Percentiles rank a stretch among this genome's conserved stretches.
Evolutionary conservation across 2,329 filamentous ascomycete species (phyloP).

Genomic region (Colletotrichum trifolii): DNA sequence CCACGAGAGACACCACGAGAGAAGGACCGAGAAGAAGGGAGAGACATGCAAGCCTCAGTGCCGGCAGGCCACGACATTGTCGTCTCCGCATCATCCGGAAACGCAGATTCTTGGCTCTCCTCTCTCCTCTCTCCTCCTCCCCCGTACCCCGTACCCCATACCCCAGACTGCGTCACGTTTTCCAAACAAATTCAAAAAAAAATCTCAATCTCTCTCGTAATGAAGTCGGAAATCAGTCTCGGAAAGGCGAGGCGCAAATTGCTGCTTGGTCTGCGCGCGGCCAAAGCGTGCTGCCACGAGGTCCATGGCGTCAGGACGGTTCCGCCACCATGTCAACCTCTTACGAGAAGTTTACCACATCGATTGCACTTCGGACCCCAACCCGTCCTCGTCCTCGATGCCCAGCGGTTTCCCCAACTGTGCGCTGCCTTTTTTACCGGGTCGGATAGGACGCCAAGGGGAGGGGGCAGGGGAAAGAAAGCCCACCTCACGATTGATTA

Average conservation of each 20-base stretch:
- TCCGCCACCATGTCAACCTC: conserved; percentile 19
- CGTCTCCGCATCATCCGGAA: conserved; percentile 8
- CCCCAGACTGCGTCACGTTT: conserved; percentile 19
- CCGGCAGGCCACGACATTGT: no score
- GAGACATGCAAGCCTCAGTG: neutral
- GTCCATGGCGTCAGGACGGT: conserved; percentile 13
- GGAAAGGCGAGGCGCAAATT: neutral
- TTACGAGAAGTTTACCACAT: conserved; percentile 33
- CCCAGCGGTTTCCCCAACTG: conserved; percentile 23
- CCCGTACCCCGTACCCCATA: conserved; percentile 20
- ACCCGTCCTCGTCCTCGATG: neutral
- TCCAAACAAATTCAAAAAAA: neutral
- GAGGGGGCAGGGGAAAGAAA: neutral
- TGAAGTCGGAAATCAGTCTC: neutral
- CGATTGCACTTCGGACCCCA: conserved; percentile 9
- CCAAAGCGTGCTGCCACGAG: conserved; percentile 14
- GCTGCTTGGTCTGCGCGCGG: neutral
- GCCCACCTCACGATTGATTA: neutral
- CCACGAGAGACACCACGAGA: no score
- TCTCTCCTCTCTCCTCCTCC: neutral
- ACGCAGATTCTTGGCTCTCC: neutral
- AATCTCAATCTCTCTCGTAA: conserved; percentile 8
- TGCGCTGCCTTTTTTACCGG: conserved; percentile 9
- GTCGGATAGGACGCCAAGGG: neutral
- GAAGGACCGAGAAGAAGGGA: no score